Percentiles rank a stretch among this genome's conserved stretches.
These are phyloP conservation scores for Cynara cardunculus DNA, from an alignment of 129 eudicot genomes.

Conservation along the genomic window DNA sequence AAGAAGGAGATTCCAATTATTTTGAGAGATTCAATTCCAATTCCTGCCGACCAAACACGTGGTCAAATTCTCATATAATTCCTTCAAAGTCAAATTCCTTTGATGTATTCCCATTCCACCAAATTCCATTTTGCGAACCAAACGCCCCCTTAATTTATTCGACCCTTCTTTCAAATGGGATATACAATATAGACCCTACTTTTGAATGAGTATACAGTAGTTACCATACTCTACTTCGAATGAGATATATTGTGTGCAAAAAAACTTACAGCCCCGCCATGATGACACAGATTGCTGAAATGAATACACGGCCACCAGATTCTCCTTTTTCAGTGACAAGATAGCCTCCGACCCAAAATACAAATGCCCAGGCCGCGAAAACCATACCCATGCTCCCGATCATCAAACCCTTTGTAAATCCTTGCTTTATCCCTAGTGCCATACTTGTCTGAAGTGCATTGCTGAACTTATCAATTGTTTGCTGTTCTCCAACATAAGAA, in stretches of 20 bases:
- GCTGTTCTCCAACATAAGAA: conserved; percentile 69
- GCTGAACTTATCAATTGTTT: conserved; percentile 53
- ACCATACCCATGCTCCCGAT: conserved; percentile 82
- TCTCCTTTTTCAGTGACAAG: conserved; percentile 63
- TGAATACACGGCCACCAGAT: conserved; percentile 59
- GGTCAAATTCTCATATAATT: too few relatives aligned
- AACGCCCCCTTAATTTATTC: too few relatives aligned
- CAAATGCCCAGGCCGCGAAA: conserved; percentile 65
- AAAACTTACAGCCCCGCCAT: conserved; percentile 70
- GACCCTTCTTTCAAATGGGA: not conserved
- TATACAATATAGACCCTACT: not conserved
- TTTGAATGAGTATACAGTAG: not conserved
- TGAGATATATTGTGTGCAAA: not conserved
- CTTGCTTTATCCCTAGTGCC: conserved; percentile 58
- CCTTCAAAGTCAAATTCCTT: too few relatives aligned
- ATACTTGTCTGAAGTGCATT: conserved; percentile 51
- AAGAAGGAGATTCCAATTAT: too few relatives aligned
- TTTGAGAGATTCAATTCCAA: too few relatives aligned
- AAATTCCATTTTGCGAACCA: too few relatives aligned
- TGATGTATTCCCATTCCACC: too few relatives aligned
- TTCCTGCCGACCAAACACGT: too few relatives aligned
- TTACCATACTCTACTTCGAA: not conserved
- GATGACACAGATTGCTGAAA: conserved; percentile 48
- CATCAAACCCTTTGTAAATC: conserved; percentile 63
- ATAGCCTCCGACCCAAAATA: conserved; percentile 68